Evolutionary conservation across 495 filamentous ascomycete genomes (phyloP), one percentile per base, ranked within the genome.

Genomic region (Halenospora varia): DNA sequence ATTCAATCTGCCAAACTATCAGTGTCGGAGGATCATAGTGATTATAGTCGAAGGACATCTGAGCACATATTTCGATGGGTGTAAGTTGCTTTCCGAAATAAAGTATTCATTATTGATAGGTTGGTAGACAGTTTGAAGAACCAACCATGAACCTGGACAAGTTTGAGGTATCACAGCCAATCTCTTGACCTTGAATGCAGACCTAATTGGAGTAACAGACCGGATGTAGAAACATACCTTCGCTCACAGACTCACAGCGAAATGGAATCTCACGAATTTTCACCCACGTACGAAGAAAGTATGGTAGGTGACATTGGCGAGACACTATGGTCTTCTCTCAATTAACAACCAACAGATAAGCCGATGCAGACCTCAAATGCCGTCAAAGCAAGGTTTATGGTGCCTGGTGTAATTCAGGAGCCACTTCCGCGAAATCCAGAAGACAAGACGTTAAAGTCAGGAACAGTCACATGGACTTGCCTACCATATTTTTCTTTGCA

Each of bases 401-500:
- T 66, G 20, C 71, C 70, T n/a, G 61, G 39, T 2, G 62, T 56
- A 42, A 47, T 71, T 17, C 64, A 69, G 2, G 56, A 69, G 0
- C 20, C 55, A 3, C 56, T 73, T 11, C 49, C 65, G 0, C 49
- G 51, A 15, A 68, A 55, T 55, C 52, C 19, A 55, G 53, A 25
- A 40, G 53, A 15, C 61, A 47, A 68, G 29, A 55, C 25, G 10
- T 55, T 63, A 22, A 62, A 47, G 25, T 42, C 62, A 10, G 65
- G 59, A 22, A 57, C 61, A 10, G 49, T 73, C 0, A 66, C 64
- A 17, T 73, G 68, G 70, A 29, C 73, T 24, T 73, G 68, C 23
- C 60, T 73, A 20, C 72, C 72, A 2, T 73, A 73, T 48, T 74
- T 75, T 59, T 60, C 55, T n/a, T 56, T 75, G 18, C 67, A 73